Conservation (phyloP, 83 land plant species). For the Diphasiastrum complanatum region DNA sequence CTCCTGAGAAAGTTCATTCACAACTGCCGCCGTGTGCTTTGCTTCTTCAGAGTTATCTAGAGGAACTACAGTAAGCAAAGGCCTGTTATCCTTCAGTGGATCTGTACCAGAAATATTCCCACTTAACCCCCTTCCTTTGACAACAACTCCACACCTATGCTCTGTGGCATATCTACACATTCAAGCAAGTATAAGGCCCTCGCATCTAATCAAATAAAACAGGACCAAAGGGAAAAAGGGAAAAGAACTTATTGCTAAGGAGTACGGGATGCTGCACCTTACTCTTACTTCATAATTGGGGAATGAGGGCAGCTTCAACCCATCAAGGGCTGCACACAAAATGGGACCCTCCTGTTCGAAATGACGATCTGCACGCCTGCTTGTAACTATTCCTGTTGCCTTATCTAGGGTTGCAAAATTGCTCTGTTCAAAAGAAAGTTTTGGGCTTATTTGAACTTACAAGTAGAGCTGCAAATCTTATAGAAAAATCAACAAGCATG, state of each 20-base stretch:
- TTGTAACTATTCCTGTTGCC: constrained; percentile 79
- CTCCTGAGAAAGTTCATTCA: constrained; percentile 90
- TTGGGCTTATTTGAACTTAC: no score
- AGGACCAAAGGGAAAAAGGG: background rate
- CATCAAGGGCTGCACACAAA: constrained; percentile 81
- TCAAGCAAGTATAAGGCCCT: background rate
- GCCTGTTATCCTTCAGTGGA: constrained; percentile 87
- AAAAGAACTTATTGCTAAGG: background rate
- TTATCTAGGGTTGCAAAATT: constrained; percentile 94
- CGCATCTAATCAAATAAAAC: background rate
- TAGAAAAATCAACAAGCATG: background rate
- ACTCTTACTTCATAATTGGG: constrained; percentile 94
- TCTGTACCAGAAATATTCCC: constrained; percentile 98
- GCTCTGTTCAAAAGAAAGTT: constrained; percentile 62
- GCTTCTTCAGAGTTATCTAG: constrained; percentile 87
- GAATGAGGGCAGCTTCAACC: constrained; percentile 85
- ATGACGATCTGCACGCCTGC: constrained; percentile 94
- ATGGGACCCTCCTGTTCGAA: constrained; percentile 95
- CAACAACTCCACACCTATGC: constrained; percentile 98
- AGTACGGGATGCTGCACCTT: constrained; percentile 40
- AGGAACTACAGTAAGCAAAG: constrained; percentile 58
- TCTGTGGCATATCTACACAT: constrained; percentile 91
- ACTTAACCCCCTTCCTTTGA: constrained; percentile 90
- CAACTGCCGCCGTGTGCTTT: constrained; percentile 76
- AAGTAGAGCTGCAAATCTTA: constrained; percentile 1